Evolutionary conservation across 2,329 filamentous ascomycete species (phyloP).

Genomic region (Thielaviopsis musarum): DNA sequence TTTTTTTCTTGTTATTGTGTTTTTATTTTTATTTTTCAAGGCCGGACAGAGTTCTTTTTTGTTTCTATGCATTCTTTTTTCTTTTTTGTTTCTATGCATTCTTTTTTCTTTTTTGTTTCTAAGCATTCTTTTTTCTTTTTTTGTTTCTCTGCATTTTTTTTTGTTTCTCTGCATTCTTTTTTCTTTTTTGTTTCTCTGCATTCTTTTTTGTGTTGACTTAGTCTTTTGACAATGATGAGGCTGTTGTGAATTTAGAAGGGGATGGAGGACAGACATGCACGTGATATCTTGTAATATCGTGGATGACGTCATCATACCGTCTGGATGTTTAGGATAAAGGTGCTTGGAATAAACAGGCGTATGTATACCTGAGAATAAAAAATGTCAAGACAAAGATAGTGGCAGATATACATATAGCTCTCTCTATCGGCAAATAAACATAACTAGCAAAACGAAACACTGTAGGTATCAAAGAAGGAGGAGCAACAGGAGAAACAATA

Average conservation of each 20-base stretch:
- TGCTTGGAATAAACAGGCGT: background rate
- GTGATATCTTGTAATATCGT: background rate
- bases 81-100: background rate
- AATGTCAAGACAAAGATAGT: background rate
- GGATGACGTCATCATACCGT: background rate
- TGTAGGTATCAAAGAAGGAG: background rate
- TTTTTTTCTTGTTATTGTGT: background rate
- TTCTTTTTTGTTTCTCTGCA: background rate
- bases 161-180: background rate
- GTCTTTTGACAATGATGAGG: background rate
- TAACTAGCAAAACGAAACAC: background rate
- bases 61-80: background rate
- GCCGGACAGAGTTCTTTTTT: background rate
- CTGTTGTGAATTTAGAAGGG: too few relatives aligned
- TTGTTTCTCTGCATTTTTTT: background rate
- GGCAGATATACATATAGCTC: background rate
- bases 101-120: background rate
- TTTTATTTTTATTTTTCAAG: slow-evolving; percentile 7
- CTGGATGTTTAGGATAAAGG: too few relatives aligned
- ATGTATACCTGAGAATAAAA: too few relatives aligned
- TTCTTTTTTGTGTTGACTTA: too few relatives aligned
- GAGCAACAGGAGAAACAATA: background rate
- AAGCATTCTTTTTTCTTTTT: background rate
- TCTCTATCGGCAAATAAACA: slow-evolving; percentile 1
- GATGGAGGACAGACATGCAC: too few relatives aligned